A percentile compares a stretch with the other conserved stretches of the same genome.
These are phyloP conservation scores for Thyridium curvatum DNA, from an alignment of 2,329 filamentous ascomycete genomes.

Conservation along the genomic window DNA sequence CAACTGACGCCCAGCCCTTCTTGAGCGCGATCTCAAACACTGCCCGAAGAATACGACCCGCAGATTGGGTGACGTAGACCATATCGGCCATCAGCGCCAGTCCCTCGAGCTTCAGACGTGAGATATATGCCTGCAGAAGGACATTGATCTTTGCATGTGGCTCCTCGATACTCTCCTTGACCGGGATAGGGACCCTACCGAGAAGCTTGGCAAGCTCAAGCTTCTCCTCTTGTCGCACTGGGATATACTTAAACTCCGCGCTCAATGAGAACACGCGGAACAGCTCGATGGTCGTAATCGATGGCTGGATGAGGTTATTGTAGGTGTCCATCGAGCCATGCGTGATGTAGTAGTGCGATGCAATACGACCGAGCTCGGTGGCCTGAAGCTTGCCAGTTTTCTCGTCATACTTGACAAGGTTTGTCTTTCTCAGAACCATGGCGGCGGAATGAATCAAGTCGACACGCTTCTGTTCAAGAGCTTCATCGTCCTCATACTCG, in stretches of 20 bases:
- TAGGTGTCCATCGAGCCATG: constrained; percentile 96
- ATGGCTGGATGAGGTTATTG: constrained; percentile 89
- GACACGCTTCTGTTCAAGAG: constrained; percentile 93
- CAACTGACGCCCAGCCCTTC: constrained; percentile 91
- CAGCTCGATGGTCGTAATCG: constrained; percentile 87
- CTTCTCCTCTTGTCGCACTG: constrained; percentile 95
- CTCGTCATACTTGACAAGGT: constrained; percentile 91
- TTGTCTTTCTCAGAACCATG: constrained; percentile 76
- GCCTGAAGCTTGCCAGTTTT: constrained; percentile 82
- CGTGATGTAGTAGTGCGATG: constrained; percentile 98
- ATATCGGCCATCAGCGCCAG: constrained; percentile 96
- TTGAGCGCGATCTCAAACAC: constrained; percentile 97
- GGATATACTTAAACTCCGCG: constrained; percentile 98
- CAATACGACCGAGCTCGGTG: constrained; percentile 90
- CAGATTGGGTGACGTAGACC: constrained; percentile 97
- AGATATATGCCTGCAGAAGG: constrained; percentile 92
- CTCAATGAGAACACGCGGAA: constrained; percentile 96
- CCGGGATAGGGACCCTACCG: constrained; percentile 83
- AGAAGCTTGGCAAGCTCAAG: constrained; percentile 89
- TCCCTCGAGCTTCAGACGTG: constrained; percentile 86
- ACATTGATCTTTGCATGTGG: constrained; percentile 98
- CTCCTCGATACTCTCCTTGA: constrained; percentile 97
- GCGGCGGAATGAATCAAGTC: constrained; percentile 95
- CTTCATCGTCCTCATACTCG: constrained; percentile 89
- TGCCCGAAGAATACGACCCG: constrained; percentile 88